Evolutionary conservation across 345 rosid genomes (phyloP).

Genomic region (Rubroshorea leprosula): DNA sequence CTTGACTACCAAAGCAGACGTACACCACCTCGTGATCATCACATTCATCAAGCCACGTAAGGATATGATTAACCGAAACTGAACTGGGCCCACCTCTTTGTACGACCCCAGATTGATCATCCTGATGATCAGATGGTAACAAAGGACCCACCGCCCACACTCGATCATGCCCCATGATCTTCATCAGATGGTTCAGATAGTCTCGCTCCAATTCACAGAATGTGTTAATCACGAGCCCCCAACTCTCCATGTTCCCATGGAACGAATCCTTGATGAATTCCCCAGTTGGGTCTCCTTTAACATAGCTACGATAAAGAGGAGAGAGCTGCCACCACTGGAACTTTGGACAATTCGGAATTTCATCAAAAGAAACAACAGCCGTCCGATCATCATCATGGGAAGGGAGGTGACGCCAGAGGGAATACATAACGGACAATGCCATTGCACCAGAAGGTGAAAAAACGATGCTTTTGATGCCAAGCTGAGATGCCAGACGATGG

Average conservation of each 20-base stretch:
- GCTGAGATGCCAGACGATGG: slow-evolving; percentile 23
- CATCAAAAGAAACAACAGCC: slow-evolving; percentile 24
- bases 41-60: slow-evolving; percentile 54
- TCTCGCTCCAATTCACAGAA: slow-evolving; percentile 32
- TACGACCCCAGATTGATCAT: background rate
- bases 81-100: slow-evolving; percentile 52
- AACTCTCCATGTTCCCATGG: slow-evolving; percentile 27
- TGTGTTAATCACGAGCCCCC: slow-evolving; percentile 53
- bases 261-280: slow-evolving; percentile 29
- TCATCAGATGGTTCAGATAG: slow-evolving; percentile 38
- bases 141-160: slow-evolving; percentile 59
- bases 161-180: slow-evolving; percentile 29
- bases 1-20: slow-evolving; percentile 69
- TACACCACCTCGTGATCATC: slow-evolving; percentile 47
- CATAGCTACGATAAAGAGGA: slow-evolving; percentile 21
- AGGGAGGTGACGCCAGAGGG: slow-evolving; percentile 45
- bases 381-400: slow-evolving; percentile 2
- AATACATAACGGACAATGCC: slow-evolving; percentile 29
- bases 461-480: slow-evolving; percentile 32
- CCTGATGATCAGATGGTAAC: slow-evolving; percentile 13
- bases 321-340: slow-evolving; percentile 48
- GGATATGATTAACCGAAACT: slow-evolving; percentile 19
- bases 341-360: slow-evolving; percentile 33
- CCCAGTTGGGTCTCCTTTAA: slow-evolving; percentile 29
- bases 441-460: slow-evolving; percentile 67